Conservation (phyloP, 2,329 filamentous ascomycete species). For the Acrodontium crateriforme region DNA sequence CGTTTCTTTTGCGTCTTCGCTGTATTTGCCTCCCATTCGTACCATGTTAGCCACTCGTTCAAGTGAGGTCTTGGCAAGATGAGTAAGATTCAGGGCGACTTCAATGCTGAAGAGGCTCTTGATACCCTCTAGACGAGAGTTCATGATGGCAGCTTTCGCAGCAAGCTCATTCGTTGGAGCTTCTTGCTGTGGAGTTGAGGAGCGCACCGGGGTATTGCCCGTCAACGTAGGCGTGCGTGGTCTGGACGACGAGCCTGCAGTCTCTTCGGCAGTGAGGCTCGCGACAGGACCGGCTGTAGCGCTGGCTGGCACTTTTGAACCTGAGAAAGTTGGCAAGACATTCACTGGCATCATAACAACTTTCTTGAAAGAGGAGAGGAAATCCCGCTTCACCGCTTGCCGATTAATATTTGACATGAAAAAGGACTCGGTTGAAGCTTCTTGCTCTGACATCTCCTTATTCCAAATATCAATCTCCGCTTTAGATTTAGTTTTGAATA, state of each 20-base stretch:
- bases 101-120: constrained; percentile 93
- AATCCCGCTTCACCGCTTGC: constrained; percentile 92
- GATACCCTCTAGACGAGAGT: constrained; percentile 84
- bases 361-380: constrained; percentile 91
- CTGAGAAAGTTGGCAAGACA: constrained; percentile 55
- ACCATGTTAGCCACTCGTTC: constrained; percentile 78
- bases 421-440: constrained; percentile 79
- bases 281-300: constrained; percentile 6
- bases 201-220: constrained; percentile 13
- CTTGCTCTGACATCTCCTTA: constrained; percentile 78
- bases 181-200: constrained; percentile 34
- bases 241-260: constrained; percentile 10
- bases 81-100: constrained; percentile 77
- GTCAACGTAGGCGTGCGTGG: constrained; percentile 16
- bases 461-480: constrained; percentile 75
- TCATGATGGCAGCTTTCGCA: constrained; percentile 96
- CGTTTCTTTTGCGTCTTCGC: constrained; percentile 72
- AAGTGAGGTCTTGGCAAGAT: constrained; percentile 73
- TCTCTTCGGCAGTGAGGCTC: constrained; percentile 16
- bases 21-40: constrained; percentile 57
- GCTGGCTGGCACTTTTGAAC: constrained; percentile 22
- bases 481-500: constrained; percentile 65
- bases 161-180: constrained; percentile 82
- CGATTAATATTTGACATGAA: constrained; percentile 93
- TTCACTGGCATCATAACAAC: constrained; percentile 99